These are phyloP conservation scores for Beta macrorhiza DNA, from an alignment of 179 eudicot genomes.

Conservation along the genomic window DNA sequence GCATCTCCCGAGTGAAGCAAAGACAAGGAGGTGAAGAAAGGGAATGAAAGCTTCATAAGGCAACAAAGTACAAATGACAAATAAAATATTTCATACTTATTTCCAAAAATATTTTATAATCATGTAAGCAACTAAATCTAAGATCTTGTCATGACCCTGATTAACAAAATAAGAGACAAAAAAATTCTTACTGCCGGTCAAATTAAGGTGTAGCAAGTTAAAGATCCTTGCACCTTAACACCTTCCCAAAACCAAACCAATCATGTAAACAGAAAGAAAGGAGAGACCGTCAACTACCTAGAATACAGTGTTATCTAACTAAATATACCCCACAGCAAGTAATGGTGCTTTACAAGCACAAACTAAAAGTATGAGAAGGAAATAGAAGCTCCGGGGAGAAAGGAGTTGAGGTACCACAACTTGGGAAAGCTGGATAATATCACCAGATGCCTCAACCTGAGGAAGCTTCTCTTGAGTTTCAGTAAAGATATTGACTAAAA, in stretches of 20 bases:
- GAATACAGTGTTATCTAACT: background rate
- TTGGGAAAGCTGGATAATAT: slow-evolving; percentile 57
- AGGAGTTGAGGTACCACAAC: slow-evolving; percentile 51
- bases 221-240: background rate
- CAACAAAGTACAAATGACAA: background rate
- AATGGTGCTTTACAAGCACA: background rate
- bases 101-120: background rate
- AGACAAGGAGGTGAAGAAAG: background rate
- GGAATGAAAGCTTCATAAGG: background rate
- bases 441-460: slow-evolving; percentile 52
- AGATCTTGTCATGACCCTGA: background rate
- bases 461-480: slow-evolving; percentile 66
- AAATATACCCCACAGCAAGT: background rate
- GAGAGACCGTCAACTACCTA: background rate
- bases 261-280: background rate
- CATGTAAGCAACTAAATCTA: background rate
- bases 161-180: background rate
- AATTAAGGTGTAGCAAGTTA: background rate
- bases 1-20: background rate
- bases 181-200: background rate
- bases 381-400: background rate
- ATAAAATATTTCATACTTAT: background rate
- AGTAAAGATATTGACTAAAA: slow-evolving; percentile 63
- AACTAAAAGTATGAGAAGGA: background rate
- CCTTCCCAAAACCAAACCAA: background rate